Conservation (phyloP, 2,329 filamentous ascomycete genomes). For the Xylariaceae sp. region DNA sequence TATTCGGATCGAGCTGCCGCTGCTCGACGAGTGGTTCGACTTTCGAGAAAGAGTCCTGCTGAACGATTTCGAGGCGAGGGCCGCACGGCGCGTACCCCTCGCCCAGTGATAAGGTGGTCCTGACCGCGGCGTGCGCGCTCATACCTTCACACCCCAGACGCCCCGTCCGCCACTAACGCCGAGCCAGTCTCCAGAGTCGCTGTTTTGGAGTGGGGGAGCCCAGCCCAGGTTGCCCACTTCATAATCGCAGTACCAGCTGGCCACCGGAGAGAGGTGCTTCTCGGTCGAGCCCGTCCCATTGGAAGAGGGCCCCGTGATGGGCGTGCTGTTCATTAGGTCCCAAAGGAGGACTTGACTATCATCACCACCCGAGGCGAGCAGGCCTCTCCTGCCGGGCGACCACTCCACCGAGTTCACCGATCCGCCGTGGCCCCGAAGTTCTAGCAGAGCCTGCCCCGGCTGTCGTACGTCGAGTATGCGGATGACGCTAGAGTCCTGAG, state of each 20-base stretch:
- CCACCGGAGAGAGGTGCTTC: conserved; percentile 59
- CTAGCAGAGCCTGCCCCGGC: conserved; percentile 87
- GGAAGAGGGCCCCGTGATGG: conserved; percentile 35
- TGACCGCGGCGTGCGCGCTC: conserved; percentile 4
- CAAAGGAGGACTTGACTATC: conserved; percentile 88
- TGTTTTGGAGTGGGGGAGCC: conserved; percentile 64
- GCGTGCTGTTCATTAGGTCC: conserved; percentile 71
- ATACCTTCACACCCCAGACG: conserved; percentile 62
- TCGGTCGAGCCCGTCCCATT: conserved; percentile 46
- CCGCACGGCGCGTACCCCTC: neutral
- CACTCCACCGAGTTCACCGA: conserved; percentile 91
- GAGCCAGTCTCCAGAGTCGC: conserved; percentile 69
- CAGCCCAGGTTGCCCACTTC: conserved; percentile 80
- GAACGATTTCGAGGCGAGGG: too few species aligned
- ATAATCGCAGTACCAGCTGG: conserved; percentile 79
- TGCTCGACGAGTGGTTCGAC: neutral
- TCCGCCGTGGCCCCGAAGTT: conserved; percentile 81
- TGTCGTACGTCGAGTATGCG: conserved; percentile 94
- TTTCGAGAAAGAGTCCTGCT: too few species aligned
- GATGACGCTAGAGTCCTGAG: conserved; percentile 84
- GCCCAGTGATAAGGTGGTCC: neutral
- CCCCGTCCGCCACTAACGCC: conserved; percentile 75
- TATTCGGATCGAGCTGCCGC: neutral
- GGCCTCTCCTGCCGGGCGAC: conserved; percentile 80
- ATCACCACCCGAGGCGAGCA: conserved; percentile 84